Evolutionary conservation across 768 basidiomycete genomes (phyloP), one percentile per base, ranked within the genome.

Genomic region (Coprinopsis marcescibilis): DNA sequence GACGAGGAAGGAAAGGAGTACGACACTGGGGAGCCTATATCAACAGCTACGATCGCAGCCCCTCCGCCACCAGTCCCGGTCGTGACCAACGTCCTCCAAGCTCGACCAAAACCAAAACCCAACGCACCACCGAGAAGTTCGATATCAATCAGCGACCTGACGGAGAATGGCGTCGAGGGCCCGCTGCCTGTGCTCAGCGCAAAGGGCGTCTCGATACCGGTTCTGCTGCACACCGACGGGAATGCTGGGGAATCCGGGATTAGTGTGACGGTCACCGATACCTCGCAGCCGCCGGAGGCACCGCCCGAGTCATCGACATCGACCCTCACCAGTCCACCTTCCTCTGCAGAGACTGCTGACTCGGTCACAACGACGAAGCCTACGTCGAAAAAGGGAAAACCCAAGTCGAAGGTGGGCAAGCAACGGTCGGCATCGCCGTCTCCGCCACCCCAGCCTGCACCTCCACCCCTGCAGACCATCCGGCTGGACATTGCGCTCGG

Each of bases 401-500:
- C 63, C 6, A 56, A 54, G n/a, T 65, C 65, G 19, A 62, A 63
- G 47, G 56, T 55, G 14, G 44, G 58, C 10, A 65, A 64, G 51
- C 52, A 63, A 41, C 66, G 64, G 52, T 65, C 64, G 20, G 65
- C 64, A 37, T 68, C 61, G n/a, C 78, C 72, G 6, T 80, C 83
- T 0, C 81, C 83, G 8, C 76, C 81, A 2, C 79, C 81, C 4
- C 72, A 75, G 0, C 73, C 74, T 17, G 43, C 70, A 60, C n/a
- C 71, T 1, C 74, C 73, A 3, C 80, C 75, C 0, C 62, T 81
- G 14, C 67, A 73, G 44, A 89, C 87, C 1, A 72, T 89, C 39
- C 72, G 87, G 3, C 72, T 89, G 19, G 71, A 82, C 2, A 86
- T 90, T 56, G 61, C 39, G 7, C 75, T 90, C 2, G 86, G 85